phyloP scores from a whole-genome alignment of 176 grass and related monocot genomes.

The Pontederia paniculata region DNA sequence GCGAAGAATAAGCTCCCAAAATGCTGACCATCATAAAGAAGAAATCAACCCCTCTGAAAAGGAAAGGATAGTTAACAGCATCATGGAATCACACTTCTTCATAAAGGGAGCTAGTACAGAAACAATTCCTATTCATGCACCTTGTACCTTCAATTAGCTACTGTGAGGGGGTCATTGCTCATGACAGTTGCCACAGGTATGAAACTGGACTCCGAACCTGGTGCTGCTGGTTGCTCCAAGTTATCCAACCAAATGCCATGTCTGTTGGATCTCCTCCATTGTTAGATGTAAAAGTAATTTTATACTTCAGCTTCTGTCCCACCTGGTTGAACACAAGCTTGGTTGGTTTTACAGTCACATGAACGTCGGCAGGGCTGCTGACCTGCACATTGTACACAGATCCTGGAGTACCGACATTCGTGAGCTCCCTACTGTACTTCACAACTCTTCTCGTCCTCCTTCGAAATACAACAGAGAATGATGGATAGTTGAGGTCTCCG shows the following conservation, averaged over 20 bases:
- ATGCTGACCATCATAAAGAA: too few relatives aligned
- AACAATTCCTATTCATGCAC: too few relatives aligned
- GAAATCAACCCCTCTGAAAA: too few relatives aligned
- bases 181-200: conserved; percentile 38
- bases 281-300: conserved; percentile 41
- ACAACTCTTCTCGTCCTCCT: conserved; percentile 30
- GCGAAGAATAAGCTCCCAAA: too few relatives aligned
- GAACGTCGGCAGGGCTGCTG: conserved; percentile 33
- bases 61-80: too few relatives aligned
- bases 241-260: conserved; percentile 64
- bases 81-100: too few relatives aligned
- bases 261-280: conserved; percentile 29
- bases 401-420: conserved; percentile 42
- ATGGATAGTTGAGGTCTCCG: conserved; percentile 84
- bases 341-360: conserved; percentile 44
- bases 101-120: too few relatives aligned
- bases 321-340: conserved; percentile 45
- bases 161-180: neutral
- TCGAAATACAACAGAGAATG: conserved; percentile 71
- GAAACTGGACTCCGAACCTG: conserved; percentile 64
- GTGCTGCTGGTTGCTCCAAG: conserved; percentile 48
- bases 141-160: too few relatives aligned
- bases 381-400: conserved; percentile 39
- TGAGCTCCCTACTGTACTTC: conserved; percentile 63
- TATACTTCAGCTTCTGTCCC: conserved; percentile 51